Percentiles rank a stretch among this genome's conserved stretches.
Conservation (phyloP, 208 protist species). For the Trypanosoma rangeli region DNA sequence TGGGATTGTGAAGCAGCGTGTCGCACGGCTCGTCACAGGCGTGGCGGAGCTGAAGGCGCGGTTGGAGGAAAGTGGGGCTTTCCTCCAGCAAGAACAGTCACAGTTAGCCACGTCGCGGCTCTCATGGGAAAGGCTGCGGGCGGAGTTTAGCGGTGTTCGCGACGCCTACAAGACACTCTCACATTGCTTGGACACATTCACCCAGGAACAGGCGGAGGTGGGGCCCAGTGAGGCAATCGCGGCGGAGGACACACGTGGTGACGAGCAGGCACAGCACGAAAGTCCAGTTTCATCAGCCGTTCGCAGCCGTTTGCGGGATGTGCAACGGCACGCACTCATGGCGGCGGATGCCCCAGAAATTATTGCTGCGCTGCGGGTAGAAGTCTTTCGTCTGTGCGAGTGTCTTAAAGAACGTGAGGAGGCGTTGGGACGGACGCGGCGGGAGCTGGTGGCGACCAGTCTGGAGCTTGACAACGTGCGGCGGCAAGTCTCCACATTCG, state of each 20-base stretch:
- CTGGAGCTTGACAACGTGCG: conserved; percentile 16
- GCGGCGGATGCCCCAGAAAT: background rate
- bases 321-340: background rate
- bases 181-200: background rate
- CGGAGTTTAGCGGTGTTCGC: background rate
- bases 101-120: background rate
- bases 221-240: background rate
- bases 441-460: background rate
- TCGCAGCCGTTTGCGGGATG: conserved; percentile 10
- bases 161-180: background rate
- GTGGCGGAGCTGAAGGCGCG: background rate
- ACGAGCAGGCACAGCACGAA: background rate
- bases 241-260: background rate
- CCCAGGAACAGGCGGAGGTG: background rate
- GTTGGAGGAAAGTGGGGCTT: background rate
- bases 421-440: conserved; percentile 13
- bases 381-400: background rate
- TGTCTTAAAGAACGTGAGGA: conserved; percentile 9
- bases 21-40: background rate
- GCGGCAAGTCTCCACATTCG: background rate
- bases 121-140: background rate
- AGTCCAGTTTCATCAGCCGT: background rate
- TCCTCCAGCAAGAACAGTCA: background rate
- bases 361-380: background rate
- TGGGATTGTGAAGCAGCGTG: background rate